These are phyloP conservation scores for Fusarium multiceps DNA, from an alignment of 2,329 filamentous ascomycete species.

Conservation along the genomic window DNA sequence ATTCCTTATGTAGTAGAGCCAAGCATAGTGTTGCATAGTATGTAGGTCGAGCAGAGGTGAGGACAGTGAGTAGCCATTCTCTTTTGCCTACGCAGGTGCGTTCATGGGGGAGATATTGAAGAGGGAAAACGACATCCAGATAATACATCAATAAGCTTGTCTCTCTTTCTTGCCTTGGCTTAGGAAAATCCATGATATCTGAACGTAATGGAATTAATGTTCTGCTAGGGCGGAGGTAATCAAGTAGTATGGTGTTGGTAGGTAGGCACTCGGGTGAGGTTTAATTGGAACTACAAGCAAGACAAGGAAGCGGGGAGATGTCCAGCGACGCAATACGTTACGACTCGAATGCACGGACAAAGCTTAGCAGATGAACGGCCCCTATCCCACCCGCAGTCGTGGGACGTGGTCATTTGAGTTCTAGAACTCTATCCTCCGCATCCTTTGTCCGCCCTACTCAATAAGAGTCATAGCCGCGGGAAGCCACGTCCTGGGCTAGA, in stretches of 20 bases:
- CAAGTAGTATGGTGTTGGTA: not conserved
- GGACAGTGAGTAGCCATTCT: not conserved
- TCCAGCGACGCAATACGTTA: not conserved
- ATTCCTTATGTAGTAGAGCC: not conserved
- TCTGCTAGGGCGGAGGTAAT: not conserved
- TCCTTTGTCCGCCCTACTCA: not conserved
- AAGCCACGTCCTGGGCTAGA: not conserved
- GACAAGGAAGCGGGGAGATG: not conserved
- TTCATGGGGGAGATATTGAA: not conserved
- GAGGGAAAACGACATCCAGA: not conserved
- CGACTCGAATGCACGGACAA: not conserved
- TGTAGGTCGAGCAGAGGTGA: not conserved
- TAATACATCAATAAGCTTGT: not conserved
- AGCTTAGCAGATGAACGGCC: not conserved
- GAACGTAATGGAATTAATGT: not conserved
- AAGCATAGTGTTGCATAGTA: not conserved
- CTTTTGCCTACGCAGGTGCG: not conserved
- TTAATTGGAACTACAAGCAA: not conserved
- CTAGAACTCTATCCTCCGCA: not conserved
- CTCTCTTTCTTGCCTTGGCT: not conserved
- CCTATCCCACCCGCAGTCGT: not conserved
- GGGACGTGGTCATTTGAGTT: not conserved
- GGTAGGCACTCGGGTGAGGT: not conserved
- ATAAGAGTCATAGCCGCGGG: not conserved
- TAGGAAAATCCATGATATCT: not conserved